Percentiles rank a stretch among this genome's conserved stretches.
These are phyloP conservation scores for Penicillium malachiteum DNA, from an alignment of 495 filamentous ascomycete species.

Conservation along the genomic window DNA sequence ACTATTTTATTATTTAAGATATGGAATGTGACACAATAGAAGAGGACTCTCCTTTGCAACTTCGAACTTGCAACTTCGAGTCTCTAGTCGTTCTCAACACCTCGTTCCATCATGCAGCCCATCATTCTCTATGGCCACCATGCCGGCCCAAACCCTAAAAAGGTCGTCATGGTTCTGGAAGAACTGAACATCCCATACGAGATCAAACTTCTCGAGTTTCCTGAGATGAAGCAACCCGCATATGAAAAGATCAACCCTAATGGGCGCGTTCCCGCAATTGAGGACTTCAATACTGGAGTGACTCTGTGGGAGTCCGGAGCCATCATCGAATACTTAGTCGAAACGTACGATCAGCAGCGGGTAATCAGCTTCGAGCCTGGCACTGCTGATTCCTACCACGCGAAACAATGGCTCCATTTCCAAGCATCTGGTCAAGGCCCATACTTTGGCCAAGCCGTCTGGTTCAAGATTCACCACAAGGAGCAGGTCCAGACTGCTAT, in stretches of 20 bases:
- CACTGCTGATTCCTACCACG: slow-evolving; percentile 1
- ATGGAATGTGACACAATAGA: too few relatives aligned
- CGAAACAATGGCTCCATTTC: slow-evolving; percentile 2
- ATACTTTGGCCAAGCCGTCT: slow-evolving; percentile 3
- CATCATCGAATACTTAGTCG: slow-evolving; percentile 51
- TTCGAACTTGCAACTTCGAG: too few relatives aligned
- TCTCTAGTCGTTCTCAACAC: too few relatives aligned
- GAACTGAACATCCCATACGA: slow-evolving; percentile 58
- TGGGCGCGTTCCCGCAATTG: slow-evolving; percentile 54
- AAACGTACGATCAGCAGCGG: slow-evolving; percentile 1
- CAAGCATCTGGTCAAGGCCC: slow-evolving; percentile 4
- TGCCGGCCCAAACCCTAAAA: slow-evolving; percentile 60
- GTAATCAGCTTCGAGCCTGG: slow-evolving; percentile 5
- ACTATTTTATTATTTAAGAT: too few relatives aligned
- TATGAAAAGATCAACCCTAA: slow-evolving; percentile 63
- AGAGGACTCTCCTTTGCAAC: too few relatives aligned
- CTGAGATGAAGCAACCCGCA: slow-evolving; percentile 50
- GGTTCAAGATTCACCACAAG: slow-evolving; percentile 1
- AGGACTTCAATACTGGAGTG: slow-evolving; percentile 61
- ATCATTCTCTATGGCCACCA: too few relatives aligned
- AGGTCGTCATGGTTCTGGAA: slow-evolving; percentile 57
- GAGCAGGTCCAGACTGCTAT: background rate
- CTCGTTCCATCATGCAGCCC: too few relatives aligned
- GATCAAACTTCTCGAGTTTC: slow-evolving; percentile 33
- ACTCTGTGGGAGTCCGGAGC: slow-evolving; percentile 67